These are phyloP conservation scores for Oxyria digyna DNA, from an alignment of 148 eudicot species.

Conservation along the genomic window DNA sequence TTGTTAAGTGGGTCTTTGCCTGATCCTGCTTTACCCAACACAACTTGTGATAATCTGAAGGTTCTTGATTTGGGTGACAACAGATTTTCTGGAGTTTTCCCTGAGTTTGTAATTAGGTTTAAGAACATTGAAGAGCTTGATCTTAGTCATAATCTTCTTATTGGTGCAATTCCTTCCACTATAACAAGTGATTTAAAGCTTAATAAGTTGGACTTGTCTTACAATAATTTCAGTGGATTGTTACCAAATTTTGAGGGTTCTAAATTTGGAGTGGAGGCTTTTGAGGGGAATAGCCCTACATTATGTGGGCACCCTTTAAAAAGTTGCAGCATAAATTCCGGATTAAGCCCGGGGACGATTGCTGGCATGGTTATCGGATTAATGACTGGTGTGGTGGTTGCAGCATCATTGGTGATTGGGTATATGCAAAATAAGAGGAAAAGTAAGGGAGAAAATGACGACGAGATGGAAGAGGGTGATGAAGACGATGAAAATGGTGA, in stretches of 20 bases:
- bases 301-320: slow-evolving; percentile 74
- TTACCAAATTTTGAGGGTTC: slow-evolving; percentile 46
- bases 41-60: slow-evolving; percentile 42
- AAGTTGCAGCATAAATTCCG: slow-evolving; percentile 36
- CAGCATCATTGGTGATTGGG: slow-evolving; percentile 76
- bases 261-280: slow-evolving; percentile 52
- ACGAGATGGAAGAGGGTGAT: slow-evolving; percentile 39
- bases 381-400: slow-evolving; percentile 68
- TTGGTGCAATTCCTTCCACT: slow-evolving; percentile 43
- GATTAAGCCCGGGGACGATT: slow-evolving; percentile 64
- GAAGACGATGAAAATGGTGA: slow-evolving; percentile 51
- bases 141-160: slow-evolving; percentile 51
- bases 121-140: slow-evolving; percentile 44
- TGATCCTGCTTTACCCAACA: slow-evolving; percentile 69
- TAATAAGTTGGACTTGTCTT: slow-evolving; percentile 56
- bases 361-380: slow-evolving; percentile 91
- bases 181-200: slow-evolving; percentile 38
- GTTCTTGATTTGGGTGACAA: slow-evolving; percentile 75
- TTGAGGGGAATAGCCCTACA: slow-evolving; percentile 63
- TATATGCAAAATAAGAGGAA: slow-evolving; percentile 61
- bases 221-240: slow-evolving; percentile 73
- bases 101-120: slow-evolving; percentile 55
- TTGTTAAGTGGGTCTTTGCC: slow-evolving; percentile 64
- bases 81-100: slow-evolving; percentile 52
- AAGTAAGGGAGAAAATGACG: slow-evolving; percentile 41